Evolutionary conservation across 1,139 yeast species (phyloP).

Genomic region (Zhuliangozyma parablackwelliae): DNA sequence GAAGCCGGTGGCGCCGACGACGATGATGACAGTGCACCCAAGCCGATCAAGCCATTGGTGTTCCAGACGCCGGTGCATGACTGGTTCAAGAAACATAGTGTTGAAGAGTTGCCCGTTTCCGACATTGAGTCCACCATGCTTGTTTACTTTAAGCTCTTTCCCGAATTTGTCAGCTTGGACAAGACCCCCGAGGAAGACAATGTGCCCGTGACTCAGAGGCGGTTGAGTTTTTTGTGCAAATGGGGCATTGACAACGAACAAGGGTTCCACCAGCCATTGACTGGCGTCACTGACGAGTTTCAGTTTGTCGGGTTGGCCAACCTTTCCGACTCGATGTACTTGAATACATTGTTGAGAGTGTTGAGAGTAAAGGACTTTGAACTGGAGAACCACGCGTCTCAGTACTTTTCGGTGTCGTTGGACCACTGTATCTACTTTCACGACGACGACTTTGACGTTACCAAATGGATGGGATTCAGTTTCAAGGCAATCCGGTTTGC

Average conservation of each 20-base stretch:
- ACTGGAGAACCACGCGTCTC: constrained; percentile 23
- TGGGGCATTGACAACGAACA: constrained; percentile 32
- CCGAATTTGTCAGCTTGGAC: constrained; percentile 27
- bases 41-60: constrained; percentile 27
- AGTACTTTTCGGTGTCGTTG: constrained; percentile 50
- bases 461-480: constrained; percentile 52
- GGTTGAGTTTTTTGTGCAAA: constrained; percentile 39
- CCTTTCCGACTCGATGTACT: constrained; percentile 56
- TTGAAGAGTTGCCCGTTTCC: constrained; percentile 16
- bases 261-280: constrained; percentile 12
- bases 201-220: constrained; percentile 29
- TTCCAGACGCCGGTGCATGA: constrained; percentile 37
- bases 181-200: constrained; percentile 23
- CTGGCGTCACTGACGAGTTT: constrained; percentile 18
- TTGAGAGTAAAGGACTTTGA: constrained; percentile 22
- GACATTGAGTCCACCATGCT: constrained; percentile 15
- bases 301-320: constrained; percentile 61
- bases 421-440: constrained; percentile 72
- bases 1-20: constrained; percentile 9
- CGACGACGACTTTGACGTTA: constrained; percentile 46
- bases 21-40: constrained; percentile 21
- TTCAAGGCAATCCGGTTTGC: constrained; percentile 50
- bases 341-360: constrained; percentile 38
- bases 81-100: constrained; percentile 18
- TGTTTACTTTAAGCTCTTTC: constrained; percentile 36